Evolutionary conservation across 192 early-diverging fungal genomes (phyloP), one percentile per base, ranked within the genome.

Genomic region (Fimicolochytrium jonesii): DNA sequence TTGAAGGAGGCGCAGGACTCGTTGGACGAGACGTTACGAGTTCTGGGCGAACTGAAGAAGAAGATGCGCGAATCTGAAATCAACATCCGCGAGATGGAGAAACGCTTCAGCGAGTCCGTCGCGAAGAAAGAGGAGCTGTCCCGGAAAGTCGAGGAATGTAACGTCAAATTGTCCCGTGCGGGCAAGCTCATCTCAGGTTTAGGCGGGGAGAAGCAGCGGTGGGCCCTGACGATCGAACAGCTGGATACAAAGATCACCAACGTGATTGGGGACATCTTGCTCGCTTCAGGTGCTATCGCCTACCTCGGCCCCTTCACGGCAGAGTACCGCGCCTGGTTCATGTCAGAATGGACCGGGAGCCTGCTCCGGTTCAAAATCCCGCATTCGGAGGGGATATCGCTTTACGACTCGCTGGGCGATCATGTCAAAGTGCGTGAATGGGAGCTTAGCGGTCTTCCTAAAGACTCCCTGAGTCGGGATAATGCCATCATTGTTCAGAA

Each of bases 51-150:
- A 48, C 61, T 85, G 15, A 81, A 85, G 57, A 76, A 83, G 50
- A 80, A 81, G 39, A 72, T 85, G 75, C 43, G 74, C 29, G 82
- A 80, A 37, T 66, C 76, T 4, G 83, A 85, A 55, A 72, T 81
- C 61, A 84, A 82, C 57, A 81, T 84, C 54, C 80, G 85, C 58
- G 83, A 83, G 49, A 83, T 84, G 77, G 78, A 83, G 56, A 83
- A 83, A 43, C 54, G 76, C 50, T 83, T 76, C 68, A 68, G 74
- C 18, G 80, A 83, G 63, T 76, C 71, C 3, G 80, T 80, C 15
- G 81, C 80, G 23, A 84, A 85, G 60, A 85, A 85, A 55, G 83
- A 85, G 46, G 81, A 81, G 55, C 71, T 85, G 4, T 78, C 76
- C 18, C 45, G 77, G n/a, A 80, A 85, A 53, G 83, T 85, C 0